Conservation (phyloP, 495 filamentous ascomycete species). For the Ascobolus immersus region DNA sequence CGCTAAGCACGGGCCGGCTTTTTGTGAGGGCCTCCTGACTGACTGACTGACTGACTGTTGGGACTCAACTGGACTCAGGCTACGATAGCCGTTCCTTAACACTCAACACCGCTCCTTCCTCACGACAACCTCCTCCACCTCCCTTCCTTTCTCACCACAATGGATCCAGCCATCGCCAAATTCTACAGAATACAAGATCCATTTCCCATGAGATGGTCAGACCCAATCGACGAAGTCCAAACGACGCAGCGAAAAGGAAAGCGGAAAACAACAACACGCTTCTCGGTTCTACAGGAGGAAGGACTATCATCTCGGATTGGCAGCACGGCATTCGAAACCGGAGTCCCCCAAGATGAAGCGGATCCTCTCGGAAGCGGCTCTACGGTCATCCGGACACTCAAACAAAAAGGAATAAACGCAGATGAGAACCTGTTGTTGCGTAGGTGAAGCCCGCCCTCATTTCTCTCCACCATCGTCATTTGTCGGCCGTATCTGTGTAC, state of each 20-base stretch:
- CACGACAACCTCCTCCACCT: too few relatives aligned
- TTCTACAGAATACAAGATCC: slow-evolving; percentile 67
- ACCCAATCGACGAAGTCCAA: slow-evolving; percentile 14
- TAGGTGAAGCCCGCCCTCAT: slow-evolving; percentile 19
- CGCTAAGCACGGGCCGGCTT: too few relatives aligned
- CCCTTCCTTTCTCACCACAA: too few relatives aligned
- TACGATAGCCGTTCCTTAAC: too few relatives aligned
- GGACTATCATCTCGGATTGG: slow-evolving; percentile 11
- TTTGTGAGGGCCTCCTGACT: too few relatives aligned
- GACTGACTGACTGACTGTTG: too few relatives aligned
- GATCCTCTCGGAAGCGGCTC: slow-evolving; percentile 63
- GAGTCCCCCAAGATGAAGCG: slow-evolving; percentile 62
- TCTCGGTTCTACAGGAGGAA: slow-evolving; percentile 15
- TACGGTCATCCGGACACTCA: slow-evolving; percentile 61
- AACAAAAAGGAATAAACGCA: slow-evolving; percentile 47
- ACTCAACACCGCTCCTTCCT: too few relatives aligned
- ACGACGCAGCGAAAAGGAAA: slow-evolving; percentile 1
- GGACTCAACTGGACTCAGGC: too few relatives aligned
- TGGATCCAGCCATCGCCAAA: slow-evolving; percentile 51
- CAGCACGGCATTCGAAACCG: slow-evolving; percentile 7
- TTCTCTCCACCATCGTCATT: background rate
- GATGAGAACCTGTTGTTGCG: slow-evolving; percentile 61
- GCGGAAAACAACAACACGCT: slow-evolving; percentile 13
- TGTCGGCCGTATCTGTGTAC: background rate
- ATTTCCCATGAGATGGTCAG: slow-evolving; percentile 26